Conservation (phyloP, 108 stramenopile species). For the Hondaea fermentalgiana region DNA sequence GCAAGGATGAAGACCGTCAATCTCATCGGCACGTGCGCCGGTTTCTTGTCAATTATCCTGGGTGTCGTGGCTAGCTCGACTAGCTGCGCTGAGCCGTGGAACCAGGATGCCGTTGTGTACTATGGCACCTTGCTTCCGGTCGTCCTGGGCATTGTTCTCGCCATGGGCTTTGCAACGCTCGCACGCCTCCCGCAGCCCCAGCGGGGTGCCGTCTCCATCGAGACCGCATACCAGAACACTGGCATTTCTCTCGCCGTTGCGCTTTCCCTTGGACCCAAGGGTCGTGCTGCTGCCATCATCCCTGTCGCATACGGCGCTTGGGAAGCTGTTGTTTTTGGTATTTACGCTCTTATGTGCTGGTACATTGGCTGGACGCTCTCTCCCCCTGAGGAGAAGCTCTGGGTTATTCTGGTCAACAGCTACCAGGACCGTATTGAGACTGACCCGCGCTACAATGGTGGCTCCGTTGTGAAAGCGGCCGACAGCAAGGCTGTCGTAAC, state of each 20-base stretch:
- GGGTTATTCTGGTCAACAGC: not conserved
- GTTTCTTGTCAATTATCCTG: not conserved
- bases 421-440: not conserved
- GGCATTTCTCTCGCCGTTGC: not conserved
- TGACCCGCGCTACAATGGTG: not conserved
- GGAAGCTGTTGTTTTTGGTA: not conserved
- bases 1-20: not conserved
- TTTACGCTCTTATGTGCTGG: not conserved
- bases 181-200: not conserved
- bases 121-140: not conserved
- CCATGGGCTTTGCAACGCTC: not conserved
- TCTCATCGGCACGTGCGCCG: not conserved
- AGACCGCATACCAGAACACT: constrained; percentile 6
- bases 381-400: not conserved
- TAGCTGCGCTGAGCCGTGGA: constrained; percentile 4
- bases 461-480: no score
- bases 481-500: no score
- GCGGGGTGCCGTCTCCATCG: not conserved
- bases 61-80: constrained; percentile 6
- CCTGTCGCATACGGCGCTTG: not conserved
- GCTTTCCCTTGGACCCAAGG: not conserved
- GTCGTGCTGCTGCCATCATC: not conserved
- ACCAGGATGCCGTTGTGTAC: not conserved
- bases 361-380: constrained; percentile 7
- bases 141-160: not conserved